Evolutionary conservation across 805 yeast genomes (phyloP).

Genomic region (Nakazawaea ambrosiae): DNA sequence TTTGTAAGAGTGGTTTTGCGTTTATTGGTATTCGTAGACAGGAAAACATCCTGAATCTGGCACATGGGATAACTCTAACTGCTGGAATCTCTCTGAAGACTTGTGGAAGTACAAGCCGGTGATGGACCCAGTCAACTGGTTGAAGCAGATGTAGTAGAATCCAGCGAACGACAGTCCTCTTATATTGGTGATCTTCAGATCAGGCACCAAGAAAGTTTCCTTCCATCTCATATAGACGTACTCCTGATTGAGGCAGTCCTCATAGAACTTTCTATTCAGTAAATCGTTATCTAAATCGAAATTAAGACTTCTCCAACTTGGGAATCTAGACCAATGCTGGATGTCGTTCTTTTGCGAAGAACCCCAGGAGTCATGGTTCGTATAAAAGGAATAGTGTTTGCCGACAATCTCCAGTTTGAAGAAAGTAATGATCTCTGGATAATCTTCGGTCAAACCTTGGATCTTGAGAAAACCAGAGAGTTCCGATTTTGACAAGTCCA

Average conservation of each 20-base stretch:
- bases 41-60: conserved; percentile 40
- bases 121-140: conserved; percentile 67
- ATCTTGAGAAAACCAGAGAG: conserved; percentile 59
- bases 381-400: conserved; percentile 48
- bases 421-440: conserved; percentile 62
- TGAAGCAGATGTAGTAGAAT: conserved; percentile 80
- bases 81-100: conserved; percentile 74
- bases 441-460: conserved; percentile 53
- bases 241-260: conserved; percentile 28
- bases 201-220: conserved; percentile 81
- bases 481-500: conserved; percentile 49
- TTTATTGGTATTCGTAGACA: conserved; percentile 22
- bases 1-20: too few species aligned
- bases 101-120: conserved; percentile 79
- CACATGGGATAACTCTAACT: conserved; percentile 54
- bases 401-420: conserved; percentile 69
- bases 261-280: conserved; percentile 19
- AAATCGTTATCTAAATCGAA: conserved; percentile 24
- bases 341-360: conserved; percentile 43
- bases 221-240: conserved; percentile 91
- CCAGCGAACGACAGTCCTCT: conserved; percentile 87
- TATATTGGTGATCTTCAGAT: conserved; percentile 53
- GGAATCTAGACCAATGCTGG: conserved; percentile 57
- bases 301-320: conserved; percentile 27
- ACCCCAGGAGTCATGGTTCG: conserved; percentile 50